Conservation (phyloP, 2,329 filamentous ascomycete genomes). For the Pseudogymnoascus sp. region DNA sequence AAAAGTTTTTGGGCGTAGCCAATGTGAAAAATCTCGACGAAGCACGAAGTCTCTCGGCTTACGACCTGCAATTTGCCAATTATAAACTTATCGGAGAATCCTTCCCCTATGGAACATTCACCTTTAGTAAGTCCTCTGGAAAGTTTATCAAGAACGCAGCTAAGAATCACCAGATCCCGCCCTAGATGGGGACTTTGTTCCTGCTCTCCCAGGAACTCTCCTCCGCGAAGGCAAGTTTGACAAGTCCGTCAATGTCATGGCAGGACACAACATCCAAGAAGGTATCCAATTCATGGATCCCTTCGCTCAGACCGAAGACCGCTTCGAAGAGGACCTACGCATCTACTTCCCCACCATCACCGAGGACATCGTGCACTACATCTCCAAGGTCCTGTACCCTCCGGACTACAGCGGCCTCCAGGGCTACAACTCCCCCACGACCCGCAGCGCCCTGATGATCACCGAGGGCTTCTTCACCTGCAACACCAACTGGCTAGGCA, state of each 20-base stretch:
- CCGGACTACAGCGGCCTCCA: neutral
- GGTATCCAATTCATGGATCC: conserved; percentile 36
- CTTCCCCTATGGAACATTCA: conserved; percentile 35
- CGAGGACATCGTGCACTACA: neutral
- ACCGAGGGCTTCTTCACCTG: conserved; percentile 41
- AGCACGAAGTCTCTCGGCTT: conserved; percentile 18
- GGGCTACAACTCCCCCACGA: conserved; percentile 29
- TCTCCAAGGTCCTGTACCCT: neutral
- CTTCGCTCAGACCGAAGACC: conserved; percentile 14
- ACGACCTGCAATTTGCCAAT: conserved; percentile 14
- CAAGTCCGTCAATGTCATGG: conserved; percentile 38
- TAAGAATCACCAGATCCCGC: conserved; percentile 32
- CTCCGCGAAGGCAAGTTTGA: conserved; percentile 39
- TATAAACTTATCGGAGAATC: conserved; percentile 29
- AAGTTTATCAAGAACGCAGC: neutral
- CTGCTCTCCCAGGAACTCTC: conserved; percentile 38
- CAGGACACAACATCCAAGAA: conserved; percentile 38
- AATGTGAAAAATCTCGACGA: conserved; percentile 30
- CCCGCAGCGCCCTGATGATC: conserved; percentile 34
- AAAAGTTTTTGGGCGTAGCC: conserved; percentile 28
- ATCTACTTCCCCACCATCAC: neutral
- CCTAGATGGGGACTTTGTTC: conserved; percentile 44
- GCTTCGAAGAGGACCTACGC: conserved; percentile 12
- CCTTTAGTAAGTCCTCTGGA: conserved; percentile 24
- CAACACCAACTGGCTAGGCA: conserved; percentile 42